Evolutionary conservation across 352 stramenopile species (phyloP).

Genomic region (Phytophthora sojae): DNA sequence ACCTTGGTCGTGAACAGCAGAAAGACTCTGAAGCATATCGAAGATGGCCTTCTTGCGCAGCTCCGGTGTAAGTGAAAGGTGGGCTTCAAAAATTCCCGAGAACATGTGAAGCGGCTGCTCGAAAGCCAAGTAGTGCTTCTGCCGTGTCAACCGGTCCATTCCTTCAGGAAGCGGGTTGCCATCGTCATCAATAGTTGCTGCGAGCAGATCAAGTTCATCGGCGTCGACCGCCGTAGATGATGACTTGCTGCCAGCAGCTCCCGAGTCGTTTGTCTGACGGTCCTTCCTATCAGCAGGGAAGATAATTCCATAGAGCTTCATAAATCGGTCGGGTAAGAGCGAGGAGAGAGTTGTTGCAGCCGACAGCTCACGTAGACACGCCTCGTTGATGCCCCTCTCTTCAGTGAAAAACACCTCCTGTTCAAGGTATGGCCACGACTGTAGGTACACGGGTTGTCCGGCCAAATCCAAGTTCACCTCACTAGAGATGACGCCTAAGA

Average conservation of each 20-base stretch:
- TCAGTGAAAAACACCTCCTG: conserved; percentile 58
- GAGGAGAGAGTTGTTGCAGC: conserved; percentile 54
- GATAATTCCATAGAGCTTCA: conserved; percentile 71
- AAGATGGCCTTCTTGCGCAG: conserved; percentile 77
- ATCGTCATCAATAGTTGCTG: conserved; percentile 44
- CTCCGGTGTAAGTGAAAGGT: conserved; percentile 45
- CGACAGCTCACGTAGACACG: conserved; percentile 66
- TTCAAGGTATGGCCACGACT: conserved; percentile 84
- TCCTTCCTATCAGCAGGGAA: conserved; percentile 66
- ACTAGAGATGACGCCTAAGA: conserved; percentile 53
- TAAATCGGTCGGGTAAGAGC: conserved; percentile 57
- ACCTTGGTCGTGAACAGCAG: conserved; percentile 68
- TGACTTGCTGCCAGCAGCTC: not conserved
- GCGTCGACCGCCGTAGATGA: conserved; percentile 13
- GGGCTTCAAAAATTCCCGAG: conserved; percentile 76
- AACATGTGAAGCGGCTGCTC: conserved; percentile 84
- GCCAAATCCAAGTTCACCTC: conserved; percentile 54
- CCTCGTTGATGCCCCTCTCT: conserved; percentile 55
- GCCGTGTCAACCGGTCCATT: conserved; percentile 42
- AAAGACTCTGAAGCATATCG: conserved; percentile 72
- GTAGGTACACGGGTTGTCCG: conserved; percentile 67
- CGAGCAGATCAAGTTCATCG: conserved; percentile 49
- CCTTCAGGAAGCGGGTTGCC: conserved; percentile 39
- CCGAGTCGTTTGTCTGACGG: conserved; percentile 22
- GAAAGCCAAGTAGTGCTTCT: conserved; percentile 81